Conservation (phyloP, 148 eudicot genomes). For the Rhododendron vialii region DNA sequence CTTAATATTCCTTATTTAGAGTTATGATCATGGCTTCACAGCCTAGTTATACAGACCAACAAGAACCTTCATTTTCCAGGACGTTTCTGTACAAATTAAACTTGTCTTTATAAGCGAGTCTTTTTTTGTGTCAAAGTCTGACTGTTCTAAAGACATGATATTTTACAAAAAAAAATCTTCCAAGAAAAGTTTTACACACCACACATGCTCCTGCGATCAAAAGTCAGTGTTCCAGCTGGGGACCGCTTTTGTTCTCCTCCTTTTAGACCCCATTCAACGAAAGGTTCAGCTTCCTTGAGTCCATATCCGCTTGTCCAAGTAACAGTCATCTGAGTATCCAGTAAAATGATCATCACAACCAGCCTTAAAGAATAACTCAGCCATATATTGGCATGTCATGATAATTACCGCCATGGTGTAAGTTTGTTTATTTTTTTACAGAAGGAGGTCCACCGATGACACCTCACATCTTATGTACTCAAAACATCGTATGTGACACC, state of each 20-base stretch:
- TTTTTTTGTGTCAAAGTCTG: neutral
- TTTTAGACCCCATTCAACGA: constrained; percentile 68
- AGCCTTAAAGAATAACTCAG: neutral
- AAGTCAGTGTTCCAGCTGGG: constrained; percentile 67
- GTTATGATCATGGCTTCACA: neutral
- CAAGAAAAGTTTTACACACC: constrained; percentile 35
- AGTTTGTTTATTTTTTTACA: neutral
- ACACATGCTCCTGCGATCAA: constrained; percentile 75
- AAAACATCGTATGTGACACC: neutral
- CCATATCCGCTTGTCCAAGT: constrained; percentile 91
- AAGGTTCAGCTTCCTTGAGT: constrained; percentile 53
- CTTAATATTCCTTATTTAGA: neutral
- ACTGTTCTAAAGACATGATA: neutral
- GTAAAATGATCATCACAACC: constrained; percentile 5
- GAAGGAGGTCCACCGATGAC: neutral
- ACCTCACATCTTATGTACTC: neutral
- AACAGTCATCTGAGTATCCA: constrained; percentile 58
- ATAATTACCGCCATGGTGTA: neutral
- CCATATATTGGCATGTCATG: neutral
- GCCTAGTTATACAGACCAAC: neutral
- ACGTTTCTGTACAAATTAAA: neutral
- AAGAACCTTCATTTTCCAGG: neutral
- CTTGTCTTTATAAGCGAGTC: neutral
- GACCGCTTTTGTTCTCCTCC: constrained; percentile 39
- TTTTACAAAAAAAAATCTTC: neutral